Conservation (phyloP, 106 monocot species). For the Acorus calamus region DNA sequence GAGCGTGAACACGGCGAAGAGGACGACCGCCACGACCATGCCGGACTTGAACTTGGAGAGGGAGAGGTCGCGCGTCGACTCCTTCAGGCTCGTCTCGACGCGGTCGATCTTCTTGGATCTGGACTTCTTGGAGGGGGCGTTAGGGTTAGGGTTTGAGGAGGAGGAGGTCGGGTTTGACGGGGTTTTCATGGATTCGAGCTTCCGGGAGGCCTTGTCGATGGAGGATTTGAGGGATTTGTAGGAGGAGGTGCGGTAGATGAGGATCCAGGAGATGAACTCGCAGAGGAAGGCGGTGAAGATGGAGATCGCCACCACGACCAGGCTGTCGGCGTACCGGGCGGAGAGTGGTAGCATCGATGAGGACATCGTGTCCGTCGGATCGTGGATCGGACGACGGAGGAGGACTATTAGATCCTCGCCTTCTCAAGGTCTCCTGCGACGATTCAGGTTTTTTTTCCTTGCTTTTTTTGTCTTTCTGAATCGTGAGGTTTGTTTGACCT, state of each 20-base stretch:
- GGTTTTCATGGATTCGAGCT: slow-evolving; percentile 83
- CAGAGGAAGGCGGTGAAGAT: slow-evolving; percentile 75
- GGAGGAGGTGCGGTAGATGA: slow-evolving; percentile 92
- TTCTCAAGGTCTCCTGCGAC: no score
- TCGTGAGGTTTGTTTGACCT: no score
- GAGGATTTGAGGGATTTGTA: slow-evolving; percentile 92
- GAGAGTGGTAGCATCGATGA: not conserved
- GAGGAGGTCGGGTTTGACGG: not conserved
- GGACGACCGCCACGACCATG: slow-evolving; percentile 78
- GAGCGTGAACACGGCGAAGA: slow-evolving; percentile 92
- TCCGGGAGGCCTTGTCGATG: slow-evolving; percentile 82
- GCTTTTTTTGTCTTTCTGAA: no score
- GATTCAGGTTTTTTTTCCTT: no score
- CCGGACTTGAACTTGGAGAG: slow-evolving; percentile 98
- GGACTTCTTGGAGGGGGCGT: slow-evolving; percentile 12
- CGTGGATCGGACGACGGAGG: no score
- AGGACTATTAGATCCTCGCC: no score
- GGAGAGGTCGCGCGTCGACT: slow-evolving; percentile 87
- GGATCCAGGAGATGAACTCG: slow-evolving; percentile 89
- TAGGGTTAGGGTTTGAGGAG: slow-evolving; percentile 4
- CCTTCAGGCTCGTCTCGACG: slow-evolving; percentile 85
- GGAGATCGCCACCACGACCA: slow-evolving; percentile 65
- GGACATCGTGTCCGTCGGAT: no score
- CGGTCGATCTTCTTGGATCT: slow-evolving; percentile 88
- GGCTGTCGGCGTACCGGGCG: slow-evolving; percentile 56